Evolutionary conservation across 208 protist genomes (phyloP), one percentile per base, ranked within the genome.

Genomic region (Acanthamoeba triangularis): DNA sequence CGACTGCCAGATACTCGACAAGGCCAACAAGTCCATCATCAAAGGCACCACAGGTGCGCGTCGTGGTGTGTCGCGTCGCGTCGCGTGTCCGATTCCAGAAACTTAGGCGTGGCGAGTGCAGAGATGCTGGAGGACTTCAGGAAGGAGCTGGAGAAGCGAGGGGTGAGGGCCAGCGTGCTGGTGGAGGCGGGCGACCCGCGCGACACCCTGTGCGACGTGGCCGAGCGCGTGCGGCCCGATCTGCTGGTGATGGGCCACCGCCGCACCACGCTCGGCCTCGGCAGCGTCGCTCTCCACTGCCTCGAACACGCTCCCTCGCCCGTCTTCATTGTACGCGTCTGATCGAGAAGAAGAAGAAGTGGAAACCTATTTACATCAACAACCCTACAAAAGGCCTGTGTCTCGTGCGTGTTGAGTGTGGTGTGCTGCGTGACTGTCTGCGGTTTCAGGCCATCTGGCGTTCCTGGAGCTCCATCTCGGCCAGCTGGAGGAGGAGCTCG

Each of bases 1-100:
- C n/a, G 87, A 93, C 87, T 52, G 4, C 10, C 56, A 93, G 61
- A 93, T 93, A 28, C 65, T 93, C 8, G 87, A 93, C 37, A 76
- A 93, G 23, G 87, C 87, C 30, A 93, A 93, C 47, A 93, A 76
- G 65, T 93, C 87, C 59, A 93, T 93, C 25, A 28, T 93, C 61
- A 93, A 93, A 28, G 87, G 87, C 13, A 93, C 87, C 4, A 13
- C 35, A 33, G 87, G 87, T 93, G 44, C 23, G 8, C 1, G 5
- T n/a, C 14, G 23, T 28, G 10, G 11, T 72, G 63, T 35, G 63
- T 20, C 23, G 56, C 56, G 56, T 28, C 49, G 56, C n/a, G n/a
- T n/a, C n/a, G n/a, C 56, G 13, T 63, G 56, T 28, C 3, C 16
- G 52, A 1, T 11, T 56, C 5, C 16, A 18, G 14, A 18, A 20